These are phyloP conservation scores for Eucalyptus guilfoylei DNA, from an alignment of 345 rosid genomes.

Conservation along the genomic window DNA sequence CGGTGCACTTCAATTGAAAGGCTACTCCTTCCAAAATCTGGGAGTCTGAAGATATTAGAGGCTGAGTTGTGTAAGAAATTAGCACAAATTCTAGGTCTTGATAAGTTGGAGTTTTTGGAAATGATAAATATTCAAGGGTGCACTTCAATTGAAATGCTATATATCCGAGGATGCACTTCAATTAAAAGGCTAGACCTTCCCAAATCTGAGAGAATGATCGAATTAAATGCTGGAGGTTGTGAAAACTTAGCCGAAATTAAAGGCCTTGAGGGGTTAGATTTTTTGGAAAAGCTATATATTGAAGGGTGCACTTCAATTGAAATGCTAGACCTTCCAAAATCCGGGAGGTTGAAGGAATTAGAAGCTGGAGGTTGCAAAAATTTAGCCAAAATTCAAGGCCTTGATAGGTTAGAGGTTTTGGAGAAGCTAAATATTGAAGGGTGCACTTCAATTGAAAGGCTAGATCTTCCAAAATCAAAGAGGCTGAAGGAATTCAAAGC, in stretches of 20 bases:
- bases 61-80: neutral
- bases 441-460: neutral
- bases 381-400: neutral
- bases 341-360: neutral
- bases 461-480: neutral
- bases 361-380: neutral
- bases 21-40: neutral
- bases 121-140: neutral
- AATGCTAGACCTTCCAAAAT: neutral
- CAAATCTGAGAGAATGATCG: neutral
- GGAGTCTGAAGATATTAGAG: neutral
- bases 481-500: neutral
- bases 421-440: rapidly evolving
- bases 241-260: rapidly evolving
- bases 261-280: neutral
- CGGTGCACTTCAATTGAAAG: neutral
- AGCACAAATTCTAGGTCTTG: rapidly evolving
- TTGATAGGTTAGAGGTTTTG: neutral
- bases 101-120: neutral
- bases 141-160: neutral
- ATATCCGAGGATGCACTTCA: neutral
- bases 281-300: neutral
- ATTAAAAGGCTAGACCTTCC: neutral
- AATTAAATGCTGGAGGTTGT: neutral
- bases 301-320: neutral